Base-by-base conservation (phyloP, 768 basidiomycete genomes). In the Termitomyces sp. region DNA sequence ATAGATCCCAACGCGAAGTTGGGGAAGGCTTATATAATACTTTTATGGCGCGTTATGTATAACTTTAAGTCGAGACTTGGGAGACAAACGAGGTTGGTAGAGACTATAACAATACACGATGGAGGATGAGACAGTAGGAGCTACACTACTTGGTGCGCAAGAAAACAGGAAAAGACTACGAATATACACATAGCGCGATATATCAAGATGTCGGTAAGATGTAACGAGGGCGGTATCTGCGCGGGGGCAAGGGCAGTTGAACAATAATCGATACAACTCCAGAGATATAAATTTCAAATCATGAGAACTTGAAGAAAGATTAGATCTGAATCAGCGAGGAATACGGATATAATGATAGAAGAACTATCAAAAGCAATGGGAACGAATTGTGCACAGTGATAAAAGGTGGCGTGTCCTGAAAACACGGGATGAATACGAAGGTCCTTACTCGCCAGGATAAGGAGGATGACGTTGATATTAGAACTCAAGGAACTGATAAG, bases 401-500 rank as follows among this genome's bases (percentile, higher is more conserved):
- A 35, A 20, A 45, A 32, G 39, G 15, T 18, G 20, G 38, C 3
- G 16, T 38, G n/a, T 32, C 20, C 12, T 13, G 38, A 42, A 42
- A 68, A 62, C 67, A 69, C 66, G 60, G 65, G 65, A 58, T 48
- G 60, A 53, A 60, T 59, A 52, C 35, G 24, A n/a, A 55, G 4
- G 2, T 42, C 55, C 55, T 55, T 33, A 13, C 55, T 55, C 40
- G 18, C 55, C 40, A 55, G 28, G n/a, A 44, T 33, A 42, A 15
- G 18, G 28, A 44, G 24, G 15, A 16, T 42, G 6, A 32, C 18
- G 24, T 28, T 5, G 12, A 20, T 9, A 9, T 82, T 76, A 92
- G 70, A 92, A 92, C 74, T 92, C 90, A 42, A 85, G 79, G 72
- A 92, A 92, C 60, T 89, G 88, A 69, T 85, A 90, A 16, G 83